These are phyloP conservation scores for Tetradesmus lagerheimii DNA, from an alignment of 139 green algal species.

Conservation along the genomic window DNA sequence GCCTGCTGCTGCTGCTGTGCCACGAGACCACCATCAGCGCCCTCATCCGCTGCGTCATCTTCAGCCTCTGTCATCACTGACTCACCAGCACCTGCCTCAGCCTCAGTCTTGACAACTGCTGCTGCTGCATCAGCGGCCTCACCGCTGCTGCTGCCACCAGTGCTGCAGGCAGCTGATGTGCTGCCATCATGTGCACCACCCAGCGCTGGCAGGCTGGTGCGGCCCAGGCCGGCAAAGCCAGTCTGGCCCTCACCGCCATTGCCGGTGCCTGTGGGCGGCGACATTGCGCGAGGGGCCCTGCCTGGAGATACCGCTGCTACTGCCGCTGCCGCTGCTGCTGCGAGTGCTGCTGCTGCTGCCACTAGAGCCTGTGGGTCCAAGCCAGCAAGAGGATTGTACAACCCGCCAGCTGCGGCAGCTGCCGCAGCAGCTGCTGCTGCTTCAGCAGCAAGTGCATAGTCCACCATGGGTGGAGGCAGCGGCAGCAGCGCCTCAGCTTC, in stretches of 20 bases:
- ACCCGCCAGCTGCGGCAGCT: conserved; percentile 4
- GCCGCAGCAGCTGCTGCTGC: conserved; percentile 22
- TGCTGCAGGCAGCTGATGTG: background rate
- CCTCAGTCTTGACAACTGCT: background rate
- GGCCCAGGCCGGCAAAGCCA: background rate
- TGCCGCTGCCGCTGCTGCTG: conserved; percentile 35
- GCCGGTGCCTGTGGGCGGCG: background rate
- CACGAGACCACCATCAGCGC: background rate
- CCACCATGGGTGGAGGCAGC: background rate
- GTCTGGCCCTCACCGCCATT: background rate
- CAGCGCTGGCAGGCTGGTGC: conserved; percentile 11
- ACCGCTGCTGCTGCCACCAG: conserved; percentile 1
- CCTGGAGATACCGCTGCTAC: conserved; percentile 9
- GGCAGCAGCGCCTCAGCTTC: background rate
- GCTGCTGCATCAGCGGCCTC: background rate
- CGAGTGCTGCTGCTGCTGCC: conserved; percentile 43
- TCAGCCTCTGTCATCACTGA: background rate
- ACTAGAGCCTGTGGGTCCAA: conserved; percentile 25
- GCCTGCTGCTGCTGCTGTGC: background rate
- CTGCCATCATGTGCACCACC: background rate
- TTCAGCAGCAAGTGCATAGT: background rate
- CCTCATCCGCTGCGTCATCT: background rate
- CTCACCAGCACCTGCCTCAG: background rate
- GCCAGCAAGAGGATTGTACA: background rate
- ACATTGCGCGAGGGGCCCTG: background rate